phyloP scores from a whole-genome alignment of 2,329 filamentous ascomycete species.

The Ophiocordyceps australis region DNA sequence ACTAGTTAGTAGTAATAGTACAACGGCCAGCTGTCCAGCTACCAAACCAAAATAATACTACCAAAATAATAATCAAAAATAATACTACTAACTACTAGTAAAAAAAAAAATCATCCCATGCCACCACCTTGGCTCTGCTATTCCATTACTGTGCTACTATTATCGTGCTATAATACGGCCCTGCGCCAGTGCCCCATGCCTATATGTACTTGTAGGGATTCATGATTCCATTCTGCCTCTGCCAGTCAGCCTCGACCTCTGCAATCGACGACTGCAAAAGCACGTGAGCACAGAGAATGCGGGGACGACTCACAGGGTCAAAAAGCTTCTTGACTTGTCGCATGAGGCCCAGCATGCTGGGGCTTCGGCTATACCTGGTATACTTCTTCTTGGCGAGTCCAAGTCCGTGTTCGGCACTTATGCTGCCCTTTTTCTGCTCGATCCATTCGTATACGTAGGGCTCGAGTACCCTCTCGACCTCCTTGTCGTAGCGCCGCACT shows the following conservation, averaged over 20 bases:
- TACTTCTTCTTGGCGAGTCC: conserved; percentile 92
- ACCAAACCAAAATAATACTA: too few relatives aligned
- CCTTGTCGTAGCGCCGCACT: conserved; percentile 66
- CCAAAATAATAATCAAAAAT: too few relatives aligned
- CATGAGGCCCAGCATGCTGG: conserved; percentile 81
- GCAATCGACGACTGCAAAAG: not conserved
- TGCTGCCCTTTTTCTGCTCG: conserved; percentile 68
- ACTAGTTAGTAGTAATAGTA: too few relatives aligned
- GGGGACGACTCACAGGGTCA: conserved; percentile 56
- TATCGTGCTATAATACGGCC: not conserved
- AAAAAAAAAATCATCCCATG: too few relatives aligned
- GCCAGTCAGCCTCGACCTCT: conserved; percentile 8
- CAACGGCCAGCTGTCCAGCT: too few relatives aligned
- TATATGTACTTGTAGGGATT: conserved; percentile 95
- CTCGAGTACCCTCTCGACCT: conserved; percentile 74
- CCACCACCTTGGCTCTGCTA: too few relatives aligned
- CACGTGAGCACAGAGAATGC: conserved; percentile 3
- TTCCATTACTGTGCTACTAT: too few relatives aligned
- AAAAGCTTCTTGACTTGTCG: conserved; percentile 87
- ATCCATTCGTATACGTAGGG: conserved; percentile 99
- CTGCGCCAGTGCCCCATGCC: not conserved
- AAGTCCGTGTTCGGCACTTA: conserved; percentile 90
- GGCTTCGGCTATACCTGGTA: conserved; percentile 80
- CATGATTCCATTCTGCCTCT: conserved; percentile 78
- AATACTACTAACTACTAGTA: too few relatives aligned